Percentiles rank a stretch among this genome's conserved stretches.
phyloP scores from a whole-genome alignment of 2,329 filamentous ascomycete species.

The Trichoderma aggressivum region DNA sequence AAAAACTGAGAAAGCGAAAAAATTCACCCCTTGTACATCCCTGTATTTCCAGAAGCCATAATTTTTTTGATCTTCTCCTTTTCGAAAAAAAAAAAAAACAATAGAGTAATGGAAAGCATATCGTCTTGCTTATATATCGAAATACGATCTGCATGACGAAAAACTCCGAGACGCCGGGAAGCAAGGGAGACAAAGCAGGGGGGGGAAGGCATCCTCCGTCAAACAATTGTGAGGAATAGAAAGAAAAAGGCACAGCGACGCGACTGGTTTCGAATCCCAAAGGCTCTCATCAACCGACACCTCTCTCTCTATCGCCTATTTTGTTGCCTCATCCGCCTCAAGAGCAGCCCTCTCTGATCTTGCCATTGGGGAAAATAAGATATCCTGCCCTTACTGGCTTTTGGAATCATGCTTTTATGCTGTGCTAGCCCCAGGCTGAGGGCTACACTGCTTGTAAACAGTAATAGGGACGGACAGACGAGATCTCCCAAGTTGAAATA shows the following conservation, averaged over 20 bases:
- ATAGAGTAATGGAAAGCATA: neutral
- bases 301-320: neutral
- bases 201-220: too few relatives aligned
- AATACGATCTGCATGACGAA: neutral
- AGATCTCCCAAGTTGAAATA: neutral
- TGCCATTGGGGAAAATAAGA: neutral
- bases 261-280: neutral
- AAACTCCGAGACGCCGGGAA: neutral
- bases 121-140: slow-evolving; percentile 1
- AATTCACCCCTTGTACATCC: neutral
- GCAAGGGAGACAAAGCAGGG: neutral
- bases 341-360: neutral
- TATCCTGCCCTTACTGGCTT: neutral
- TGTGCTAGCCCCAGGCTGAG: neutral
- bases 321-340: neutral
- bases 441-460: neutral
- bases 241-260: neutral
- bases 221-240: neutral
- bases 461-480: neutral
- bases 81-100: neutral
- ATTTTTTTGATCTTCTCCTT: neutral
- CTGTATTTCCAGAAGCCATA: neutral
- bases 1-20: neutral
- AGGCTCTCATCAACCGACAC: neutral
- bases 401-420: neutral